Evolutionary conservation across 176 grass and related monocot genomes (phyloP), one percentile per base, ranked within the genome.

Genomic region (Guadua angustifolia): DNA sequence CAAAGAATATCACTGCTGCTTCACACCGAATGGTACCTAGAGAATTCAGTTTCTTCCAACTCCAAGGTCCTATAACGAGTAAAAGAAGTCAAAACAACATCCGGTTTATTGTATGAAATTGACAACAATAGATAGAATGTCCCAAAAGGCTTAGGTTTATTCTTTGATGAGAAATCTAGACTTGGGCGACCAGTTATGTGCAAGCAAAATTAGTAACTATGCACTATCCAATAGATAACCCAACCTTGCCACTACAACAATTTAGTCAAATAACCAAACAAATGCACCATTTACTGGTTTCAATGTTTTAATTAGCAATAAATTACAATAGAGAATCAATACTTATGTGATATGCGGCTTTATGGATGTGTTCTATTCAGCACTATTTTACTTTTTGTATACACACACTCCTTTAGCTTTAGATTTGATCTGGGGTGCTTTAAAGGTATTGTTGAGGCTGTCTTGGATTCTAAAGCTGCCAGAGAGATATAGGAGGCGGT

Each of bases 1-100:
- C 95, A n/a, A 98, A 87, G n/a, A 89, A 95, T 92, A 86, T 98
- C 95, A 83, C 95, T 93, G 46, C 90, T n/a, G 87, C 53, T 98
- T 98, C 67, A 95, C 83, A 88, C 80, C 75, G 95, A 79, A 63
- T 98, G 91, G 58, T 83, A 87, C 58, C 18, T 95, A 35, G 81
- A 71, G 78, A 98, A 98, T 86, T 95, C 93, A 77, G 58, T 6
- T 78, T 98, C 95, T 36, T 93, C 83, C 89, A 90, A 75, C 13
- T 88, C 89, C 1, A 91, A 98, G 59, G 85, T 87, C 68, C 95
- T 98, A 84, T 66, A 66, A 55, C 3, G 36, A 11, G 42, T 79
- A 71, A 33, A 42, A 73, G 33, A 18, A 56, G 53, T 36, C 14
- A 79, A 57, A 21, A 82, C 6, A 73, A 39, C 19, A 16, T 39